A percentile compares a stretch with the other conserved stretches of the same genome.
These are phyloP conservation scores for Podila clonocystis DNA, from an alignment of 192 early-diverging fungal genomes.

Conservation along the genomic window DNA sequence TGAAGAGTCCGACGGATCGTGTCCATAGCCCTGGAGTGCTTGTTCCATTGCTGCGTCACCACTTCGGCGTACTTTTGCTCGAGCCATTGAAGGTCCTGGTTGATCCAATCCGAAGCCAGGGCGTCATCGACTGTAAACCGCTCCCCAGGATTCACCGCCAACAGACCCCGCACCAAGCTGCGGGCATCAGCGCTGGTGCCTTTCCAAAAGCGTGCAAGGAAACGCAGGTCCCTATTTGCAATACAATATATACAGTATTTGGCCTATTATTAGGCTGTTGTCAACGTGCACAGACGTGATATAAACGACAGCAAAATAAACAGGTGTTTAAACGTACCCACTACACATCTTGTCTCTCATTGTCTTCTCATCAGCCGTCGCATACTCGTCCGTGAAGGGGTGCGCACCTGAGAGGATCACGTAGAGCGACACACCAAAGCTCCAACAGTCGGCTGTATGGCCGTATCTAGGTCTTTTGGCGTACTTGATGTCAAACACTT, in stretches of 20 bases:
- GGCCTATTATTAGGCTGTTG: not conserved
- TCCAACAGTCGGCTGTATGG: slow-evolving; percentile 73
- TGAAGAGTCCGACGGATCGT: not conserved
- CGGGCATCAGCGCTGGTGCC: slow-evolving; percentile 52
- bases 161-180: slow-evolving; percentile 53
- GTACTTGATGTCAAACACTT: slow-evolving; percentile 32
- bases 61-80: slow-evolving; percentile 52
- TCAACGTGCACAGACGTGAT: not conserved
- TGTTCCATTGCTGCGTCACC: slow-evolving; percentile 17
- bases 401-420: slow-evolving; percentile 68
- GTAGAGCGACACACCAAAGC: slow-evolving; percentile 85
- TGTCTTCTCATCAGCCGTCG: slow-evolving; percentile 16
- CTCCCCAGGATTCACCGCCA: slow-evolving; percentile 53
- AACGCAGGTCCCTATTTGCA: slow-evolving; percentile 46
- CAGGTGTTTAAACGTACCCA: not conserved
- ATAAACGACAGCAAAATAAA: slow-evolving; percentile 33
- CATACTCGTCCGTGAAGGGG: slow-evolving; percentile 28
- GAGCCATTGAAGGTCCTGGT: slow-evolving; percentile 47
- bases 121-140: slow-evolving; percentile 64
- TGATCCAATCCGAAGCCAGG: slow-evolving; percentile 67
- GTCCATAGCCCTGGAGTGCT: not conserved
- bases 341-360: slow-evolving; percentile 25
- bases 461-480: slow-evolving; percentile 58
- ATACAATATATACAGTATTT: slow-evolving; percentile 55
- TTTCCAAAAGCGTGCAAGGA: slow-evolving; percentile 61